Evolutionary conservation across 208 protist species (phyloP), one percentile per base, ranked within the genome.

Genomic region (Blechomonas ayalai): DNA sequence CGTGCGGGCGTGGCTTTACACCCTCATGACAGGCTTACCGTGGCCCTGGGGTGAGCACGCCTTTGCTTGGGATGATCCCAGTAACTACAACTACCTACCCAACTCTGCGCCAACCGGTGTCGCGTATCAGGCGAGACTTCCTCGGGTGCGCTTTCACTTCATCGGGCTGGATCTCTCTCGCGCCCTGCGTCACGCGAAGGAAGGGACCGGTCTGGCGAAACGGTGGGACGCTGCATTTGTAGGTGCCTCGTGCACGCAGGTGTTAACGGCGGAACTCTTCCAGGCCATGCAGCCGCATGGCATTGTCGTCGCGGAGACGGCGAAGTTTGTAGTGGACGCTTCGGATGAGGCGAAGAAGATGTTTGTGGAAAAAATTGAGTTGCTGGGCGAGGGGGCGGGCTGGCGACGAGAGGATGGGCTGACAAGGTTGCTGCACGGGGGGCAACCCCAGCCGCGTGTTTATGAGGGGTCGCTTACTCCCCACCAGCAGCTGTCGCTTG

Each of bases 1-100:
- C 57, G 62, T 91, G 1, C 78, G 88, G 4, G 79, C 84, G 29
- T 92, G 82, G 82, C 73, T 95, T 7, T 95, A 91, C 66, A 67
- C 81, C 15, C 59, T 89, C 9, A 62, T 95, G 71, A 90, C 79
- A 12, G 83, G 83, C 2, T 10, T 57, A 39, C 5, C 32, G 23
- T 95, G 88, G 88, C 78, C 79, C 28, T 95, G 82, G 81, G 56
- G 69, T 20, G 84, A 95, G 50, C 84, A 92, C 66, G 62, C 64
- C 33, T 90, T 92, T 51, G 83, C 83, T 22, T 95, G 88, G 84
- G 87, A 95, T 52, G 76, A 89, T 39, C 46, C 61, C 16, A 2
- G 36, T 0, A 67, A 88, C 54, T 91, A 90, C 74, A 92, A 92
- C 59, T 82, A 82, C 44, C 70, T 93, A 7, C 85, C 85, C 4